phyloP scores from a whole-genome alignment of 768 basidiomycete genomes.

The Termitomyces sp. region DNA sequence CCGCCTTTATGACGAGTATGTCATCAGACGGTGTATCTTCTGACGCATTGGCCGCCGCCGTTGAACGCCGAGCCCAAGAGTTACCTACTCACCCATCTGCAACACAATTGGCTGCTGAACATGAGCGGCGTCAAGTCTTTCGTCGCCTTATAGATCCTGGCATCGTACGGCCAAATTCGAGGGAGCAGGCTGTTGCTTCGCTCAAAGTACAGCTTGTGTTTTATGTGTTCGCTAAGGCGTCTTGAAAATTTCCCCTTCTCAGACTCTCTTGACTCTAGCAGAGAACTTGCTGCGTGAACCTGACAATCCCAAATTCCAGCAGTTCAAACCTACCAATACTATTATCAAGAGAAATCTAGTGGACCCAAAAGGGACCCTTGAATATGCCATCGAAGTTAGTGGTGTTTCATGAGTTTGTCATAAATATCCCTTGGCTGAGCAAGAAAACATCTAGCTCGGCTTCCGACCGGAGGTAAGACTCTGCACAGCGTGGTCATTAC shows the following conservation, averaged over 20 bases:
- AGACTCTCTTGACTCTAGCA: slow-evolving; percentile 65
- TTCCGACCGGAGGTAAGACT: slow-evolving; percentile 59
- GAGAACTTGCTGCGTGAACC: slow-evolving; percentile 74
- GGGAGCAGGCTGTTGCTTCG: slow-evolving; percentile 51
- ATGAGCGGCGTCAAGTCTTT: slow-evolving; percentile 66
- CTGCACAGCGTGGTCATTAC: neutral
- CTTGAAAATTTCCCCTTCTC: slow-evolving; percentile 12
- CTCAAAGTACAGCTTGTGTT: slow-evolving; percentile 47
- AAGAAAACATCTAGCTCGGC: slow-evolving; percentile 47
- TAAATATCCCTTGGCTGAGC: slow-evolving; percentile 5
- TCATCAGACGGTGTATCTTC: slow-evolving; percentile 21
- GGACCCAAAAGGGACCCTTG: slow-evolving; percentile 68
- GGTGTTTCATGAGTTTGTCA: neutral
- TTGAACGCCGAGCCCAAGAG: slow-evolving; percentile 35
- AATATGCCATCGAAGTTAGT: slow-evolving; percentile 76
- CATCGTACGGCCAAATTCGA: slow-evolving; percentile 66
- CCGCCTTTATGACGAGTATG: no score
- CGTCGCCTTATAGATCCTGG: slow-evolving; percentile 76
- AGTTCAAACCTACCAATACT: slow-evolving; percentile 73
- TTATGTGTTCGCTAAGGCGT: slow-evolving; percentile 12
- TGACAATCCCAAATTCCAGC: slow-evolving; percentile 63
- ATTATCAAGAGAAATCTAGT: slow-evolving; percentile 63
- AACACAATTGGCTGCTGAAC: slow-evolving; percentile 41
- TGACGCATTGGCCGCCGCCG: slow-evolving; percentile 37
- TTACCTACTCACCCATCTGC: slow-evolving; percentile 27